Percentiles rank a stretch among this genome's conserved stretches.
phyloP scores from a whole-genome alignment of 768 basidiomycete species.

The Termitomyces sp. region DNA sequence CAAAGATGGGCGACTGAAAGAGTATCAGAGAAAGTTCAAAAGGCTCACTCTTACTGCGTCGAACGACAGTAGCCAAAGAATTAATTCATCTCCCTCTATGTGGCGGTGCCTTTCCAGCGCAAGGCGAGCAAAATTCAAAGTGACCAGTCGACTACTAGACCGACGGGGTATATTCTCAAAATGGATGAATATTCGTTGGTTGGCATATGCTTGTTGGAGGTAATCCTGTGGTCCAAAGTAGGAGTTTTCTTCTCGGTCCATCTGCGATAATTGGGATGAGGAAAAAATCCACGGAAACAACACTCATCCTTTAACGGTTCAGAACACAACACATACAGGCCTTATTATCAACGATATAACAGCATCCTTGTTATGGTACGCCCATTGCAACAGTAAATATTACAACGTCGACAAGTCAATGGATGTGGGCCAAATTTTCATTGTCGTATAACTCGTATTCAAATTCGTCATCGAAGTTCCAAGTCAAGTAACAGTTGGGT shows the following conservation, averaged over 20 bases:
- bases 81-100: background rate
- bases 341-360: background rate
- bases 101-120: background rate
- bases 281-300: background rate
- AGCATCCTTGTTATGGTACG: background rate
- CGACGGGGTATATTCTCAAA: background rate
- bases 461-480: too few relatives aligned
- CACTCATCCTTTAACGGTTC: background rate
- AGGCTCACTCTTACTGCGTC: background rate
- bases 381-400: background rate
- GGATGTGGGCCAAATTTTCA: background rate
- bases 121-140: conserved; percentile 2
- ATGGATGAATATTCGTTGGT: background rate
- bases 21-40: background rate
- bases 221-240: background rate
- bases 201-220: background rate
- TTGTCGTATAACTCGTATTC: background rate
- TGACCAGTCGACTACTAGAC: background rate
- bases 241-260: background rate
- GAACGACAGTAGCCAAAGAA: background rate
- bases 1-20: background rate
- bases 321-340: background rate
- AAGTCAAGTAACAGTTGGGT: background rate
- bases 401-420: too few relatives aligned
- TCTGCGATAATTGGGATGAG: background rate